Base-by-base conservation (phyloP, 306 rosid genomes). In the Rubus parviflorus region DNA sequence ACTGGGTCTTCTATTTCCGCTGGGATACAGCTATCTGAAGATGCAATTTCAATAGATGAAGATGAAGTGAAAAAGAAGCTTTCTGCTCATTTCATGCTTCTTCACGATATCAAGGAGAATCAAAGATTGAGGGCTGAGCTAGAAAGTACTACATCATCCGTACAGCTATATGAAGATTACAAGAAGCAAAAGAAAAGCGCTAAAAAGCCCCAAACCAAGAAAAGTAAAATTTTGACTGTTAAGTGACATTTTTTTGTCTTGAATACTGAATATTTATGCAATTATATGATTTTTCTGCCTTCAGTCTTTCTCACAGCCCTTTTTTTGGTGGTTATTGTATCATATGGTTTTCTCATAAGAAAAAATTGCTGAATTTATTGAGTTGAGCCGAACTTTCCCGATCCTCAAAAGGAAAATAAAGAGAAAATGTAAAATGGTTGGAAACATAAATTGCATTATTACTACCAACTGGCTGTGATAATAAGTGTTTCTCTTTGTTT, bases 21-120 rank as follows among this genome's bases (percentile, higher is more conserved):
- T 37, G 41, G 73, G 49, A 49, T 46, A 11, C 81, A 76, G 62
- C 72, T 89, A 56, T 38, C 86, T 15, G 13, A 58, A 35, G 86
- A 73, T 8, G 11, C 70, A 2, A 76, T 72, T 68, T 30, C 89
- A n/a, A 71, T 85, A 3, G 81, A 89, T 4, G 94, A 89, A 73
- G 89, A 88, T 38, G 90, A 83, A 70, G 70, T 92, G 80, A 83
- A 68, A 71, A 80, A 53, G 77, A 92, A 89, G 65, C 92, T 95
- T 16, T 54, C 81, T 75, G 61, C 94, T 19, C 92, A 86, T 87
- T 92, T 96, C 73, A 54, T 16, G 79, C 75, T 96, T 80, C 90
- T 91, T 70, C 87, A 79, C 1, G 97, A 88, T 77, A 89, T 91
- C 13, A 91, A 87, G 87, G 98, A 89, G 85, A 88, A 91, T 67